phyloP scores from a whole-genome alignment of 2,329 filamentous ascomycete genomes.

The Fusarium udum region DNA sequence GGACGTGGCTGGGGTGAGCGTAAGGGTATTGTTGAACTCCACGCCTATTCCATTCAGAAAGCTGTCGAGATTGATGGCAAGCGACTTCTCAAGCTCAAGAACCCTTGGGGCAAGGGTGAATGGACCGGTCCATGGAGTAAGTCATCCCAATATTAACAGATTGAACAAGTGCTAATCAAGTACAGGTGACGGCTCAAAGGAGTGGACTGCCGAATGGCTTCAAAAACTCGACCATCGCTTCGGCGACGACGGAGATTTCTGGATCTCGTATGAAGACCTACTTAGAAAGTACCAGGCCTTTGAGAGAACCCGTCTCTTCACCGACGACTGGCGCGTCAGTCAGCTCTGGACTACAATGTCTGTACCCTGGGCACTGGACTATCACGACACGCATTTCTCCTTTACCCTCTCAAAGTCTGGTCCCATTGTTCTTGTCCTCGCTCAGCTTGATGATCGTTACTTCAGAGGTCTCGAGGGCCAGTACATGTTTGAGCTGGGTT shows the following conservation, averaged over 20 bases:
- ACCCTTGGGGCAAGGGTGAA: conserved; percentile 83
- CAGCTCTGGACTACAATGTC: conserved; percentile 60
- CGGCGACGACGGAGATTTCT: conserved; percentile 76
- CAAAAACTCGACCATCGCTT: conserved; percentile 77
- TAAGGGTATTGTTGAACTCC: conserved; percentile 66
- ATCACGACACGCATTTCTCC: conserved; percentile 63
- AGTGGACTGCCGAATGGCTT: conserved; percentile 86
- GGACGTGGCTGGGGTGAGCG: conserved; percentile 50
- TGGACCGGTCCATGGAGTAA: conserved; percentile 82
- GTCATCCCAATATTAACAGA: background rate
- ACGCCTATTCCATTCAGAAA: conserved; percentile 71
- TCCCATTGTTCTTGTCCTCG: conserved; percentile 64
- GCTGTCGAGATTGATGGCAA: conserved; percentile 65
- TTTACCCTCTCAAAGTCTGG: conserved; percentile 60
- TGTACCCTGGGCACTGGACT: conserved; percentile 66
- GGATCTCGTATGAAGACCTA: conserved; percentile 68
- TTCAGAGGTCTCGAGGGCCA: conserved; percentile 66
- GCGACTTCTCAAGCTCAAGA: conserved; percentile 72
- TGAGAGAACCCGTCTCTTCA: conserved; percentile 67
- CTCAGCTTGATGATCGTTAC: conserved; percentile 67
- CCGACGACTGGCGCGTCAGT: conserved; percentile 61
- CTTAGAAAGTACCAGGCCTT: conserved; percentile 67
- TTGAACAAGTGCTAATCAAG: conserved; percentile 20
- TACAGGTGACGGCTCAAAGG: conserved; percentile 75
- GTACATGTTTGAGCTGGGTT: conserved; percentile 63